These are phyloP conservation scores for Lactarius trivialis DNA, from an alignment of 768 basidiomycete species.

Conservation along the genomic window DNA sequence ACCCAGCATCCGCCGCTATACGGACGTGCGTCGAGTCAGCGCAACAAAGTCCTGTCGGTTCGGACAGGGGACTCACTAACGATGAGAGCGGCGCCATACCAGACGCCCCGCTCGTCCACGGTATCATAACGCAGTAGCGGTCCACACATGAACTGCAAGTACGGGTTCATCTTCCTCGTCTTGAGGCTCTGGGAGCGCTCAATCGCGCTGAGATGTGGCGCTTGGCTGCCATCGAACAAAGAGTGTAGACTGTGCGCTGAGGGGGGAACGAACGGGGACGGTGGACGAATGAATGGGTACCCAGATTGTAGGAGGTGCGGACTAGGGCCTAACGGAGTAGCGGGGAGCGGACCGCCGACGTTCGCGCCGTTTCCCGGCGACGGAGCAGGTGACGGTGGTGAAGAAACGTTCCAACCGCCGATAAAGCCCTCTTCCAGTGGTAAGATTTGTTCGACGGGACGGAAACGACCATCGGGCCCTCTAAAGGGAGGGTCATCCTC, in stretches of 20 bases:
- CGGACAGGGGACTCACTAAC: conserved; percentile 56
- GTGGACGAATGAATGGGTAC: conserved; percentile 2
- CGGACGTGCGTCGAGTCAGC: neutral
- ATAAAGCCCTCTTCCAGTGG: conserved; percentile 60
- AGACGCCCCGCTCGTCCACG: conserved; percentile 65
- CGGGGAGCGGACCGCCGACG: neutral
- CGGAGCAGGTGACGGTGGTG: conserved; percentile 28
- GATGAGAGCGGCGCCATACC: conserved; percentile 84
- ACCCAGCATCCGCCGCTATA: conserved; percentile 76
- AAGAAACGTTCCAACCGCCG: conserved; percentile 44
- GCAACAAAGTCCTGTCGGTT: neutral
- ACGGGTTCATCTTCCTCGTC: conserved; percentile 67
- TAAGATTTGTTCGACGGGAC: conserved; percentile 49
- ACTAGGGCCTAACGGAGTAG: conserved; percentile 6
- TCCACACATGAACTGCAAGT: conserved; percentile 88
- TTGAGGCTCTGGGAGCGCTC: conserved; percentile 58
- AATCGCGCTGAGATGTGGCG: conserved; percentile 50
- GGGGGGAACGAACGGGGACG: conserved; percentile 4
- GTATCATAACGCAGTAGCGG: conserved; percentile 90
- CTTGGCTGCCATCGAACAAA: conserved; percentile 29
- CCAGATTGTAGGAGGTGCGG: conserved; percentile 10
- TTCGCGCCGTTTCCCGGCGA: conserved; percentile 41
- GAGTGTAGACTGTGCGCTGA: conserved; percentile 1
- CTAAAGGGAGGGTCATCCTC: conserved; percentile 29
- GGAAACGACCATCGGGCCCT: conserved; percentile 44